Conservation (phyloP, 2,329 filamentous ascomycete genomes). For the Pyricularia pennisetigena region DNA sequence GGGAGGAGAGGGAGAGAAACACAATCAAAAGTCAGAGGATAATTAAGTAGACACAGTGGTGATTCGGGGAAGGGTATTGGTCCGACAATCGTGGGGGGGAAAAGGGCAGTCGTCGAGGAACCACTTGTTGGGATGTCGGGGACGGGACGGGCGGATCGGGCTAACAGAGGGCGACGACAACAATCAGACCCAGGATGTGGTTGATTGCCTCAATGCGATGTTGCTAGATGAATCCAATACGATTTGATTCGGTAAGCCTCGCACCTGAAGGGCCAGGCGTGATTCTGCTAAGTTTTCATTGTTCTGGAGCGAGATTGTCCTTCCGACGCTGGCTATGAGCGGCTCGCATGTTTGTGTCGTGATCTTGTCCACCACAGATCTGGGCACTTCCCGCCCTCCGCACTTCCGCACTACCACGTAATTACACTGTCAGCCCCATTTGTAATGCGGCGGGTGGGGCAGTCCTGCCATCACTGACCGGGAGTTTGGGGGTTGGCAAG, state of each 20-base stretch:
- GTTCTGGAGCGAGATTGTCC: background rate
- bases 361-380: background rate
- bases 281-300: slow-evolving; percentile 1
- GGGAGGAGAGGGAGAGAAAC: background rate
- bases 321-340: background rate
- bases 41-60: background rate
- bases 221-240: background rate
- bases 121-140: background rate
- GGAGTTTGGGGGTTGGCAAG: background rate
- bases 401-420: background rate
- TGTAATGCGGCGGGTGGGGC: slow-evolving; percentile 1
- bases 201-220: background rate
- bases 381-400: background rate
- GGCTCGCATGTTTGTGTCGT: background rate
- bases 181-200: background rate
- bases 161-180: background rate
- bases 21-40: background rate
- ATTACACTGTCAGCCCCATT: background rate
- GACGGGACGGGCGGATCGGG: background rate
- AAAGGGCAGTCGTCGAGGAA: background rate
- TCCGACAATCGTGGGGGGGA: background rate
- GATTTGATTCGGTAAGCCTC: background rate
- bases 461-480: background rate
- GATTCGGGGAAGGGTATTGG: background rate
- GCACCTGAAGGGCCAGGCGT: background rate